Evolutionary conservation across 345 rosid genomes (phyloP), one percentile per base, ranked within the genome.

Genomic region (Heritiera littoralis): DNA sequence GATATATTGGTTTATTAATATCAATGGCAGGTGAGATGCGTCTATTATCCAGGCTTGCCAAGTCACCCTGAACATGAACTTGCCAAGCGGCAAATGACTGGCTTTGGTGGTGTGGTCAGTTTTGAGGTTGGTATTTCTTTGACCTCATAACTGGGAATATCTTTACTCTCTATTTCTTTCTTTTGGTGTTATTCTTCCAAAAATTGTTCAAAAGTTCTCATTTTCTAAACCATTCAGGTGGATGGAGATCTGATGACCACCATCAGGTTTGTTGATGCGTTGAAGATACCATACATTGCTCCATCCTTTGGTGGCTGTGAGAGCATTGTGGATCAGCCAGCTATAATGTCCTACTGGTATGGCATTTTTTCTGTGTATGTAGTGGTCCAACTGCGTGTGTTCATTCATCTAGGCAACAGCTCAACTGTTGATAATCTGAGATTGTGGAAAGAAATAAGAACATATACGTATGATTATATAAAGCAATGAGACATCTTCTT

Each of bases 231-330:
- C 41, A 9, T 69, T 54, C 83, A 96, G 98, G 82, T 96, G 56
- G 89, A 94, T 85, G 99, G 98, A 84, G 97, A 94, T 84, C 77
- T 96, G 70, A 51, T 13, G 76, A 84, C 84, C 58, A 96, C 99
- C 80, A 86, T 81, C 72, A 92, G 89, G 83, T 94, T 96, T 80
- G 86, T 94, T 43, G 99, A 96, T 83, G 82, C 98, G 61, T 78
- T 96, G 85, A 93, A 90, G 87, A 96, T 96, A 66, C 98, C 99
- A 6, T 96, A 96, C 78, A 96, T 96, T 23, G 99, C 99, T 58
- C 98, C 99, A 73, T 96, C 99, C 12, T 94, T 96, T 54, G 99
- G 99, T 79, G 98, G 98, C 58, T 90, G 95, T 74, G 99, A 96
- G 86, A 94, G 98, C 86, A 96, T 94, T 28, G 98, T 96, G 71